Evolutionary conservation across 345 rosid genomes (phyloP), one percentile per base, ranked within the genome.

Genomic region (Bruguiera parviflora): DNA sequence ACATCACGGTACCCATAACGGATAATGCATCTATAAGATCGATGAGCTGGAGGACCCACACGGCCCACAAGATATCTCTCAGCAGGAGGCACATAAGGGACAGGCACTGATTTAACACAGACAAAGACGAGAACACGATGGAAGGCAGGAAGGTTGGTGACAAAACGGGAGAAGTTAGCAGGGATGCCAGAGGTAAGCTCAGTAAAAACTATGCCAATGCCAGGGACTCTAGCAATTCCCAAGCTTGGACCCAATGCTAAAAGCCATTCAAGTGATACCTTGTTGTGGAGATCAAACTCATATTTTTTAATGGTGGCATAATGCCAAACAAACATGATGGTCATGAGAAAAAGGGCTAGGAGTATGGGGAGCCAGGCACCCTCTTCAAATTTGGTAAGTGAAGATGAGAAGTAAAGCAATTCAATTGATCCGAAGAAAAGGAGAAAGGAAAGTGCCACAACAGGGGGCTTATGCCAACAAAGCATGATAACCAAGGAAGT

Each of bases 281-380:
- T 96, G 84, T 96, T 92, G 77, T 96, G 92, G 79, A 92, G 91
- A 70, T 96, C 98, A 61, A 79, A 92, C 73, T 96, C 99, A 61
- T 96, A 96, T 70, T 90, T 96, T 79, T 90, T 90, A 64, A 90
- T 81, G 67, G 99, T 92, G 20, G 91, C 86, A 66, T 92, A 96
- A 72, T 92, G 98, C 99, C 99, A 96, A 61, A 96, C 88, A 67
- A 96, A 88, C 99, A 96, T 90, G 85, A 90, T 69, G 66, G 83
- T 89, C 86, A 90, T 89, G 72, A 96, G 91, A 66, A 90, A 55
- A 27, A 96, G 84, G 20, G 99, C 97, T 56, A 92, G 81, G 77
- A 96, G 99, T 71, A 96, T 92, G 18, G 99, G 99, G 28, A 96
- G 97, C 99, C 99, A 96, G 28, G 99, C 99, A 61, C 99, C 99